These are phyloP conservation scores for Daldinia bambusicola DNA, from an alignment of 495 filamentous ascomycete species.

Conservation along the genomic window DNA sequence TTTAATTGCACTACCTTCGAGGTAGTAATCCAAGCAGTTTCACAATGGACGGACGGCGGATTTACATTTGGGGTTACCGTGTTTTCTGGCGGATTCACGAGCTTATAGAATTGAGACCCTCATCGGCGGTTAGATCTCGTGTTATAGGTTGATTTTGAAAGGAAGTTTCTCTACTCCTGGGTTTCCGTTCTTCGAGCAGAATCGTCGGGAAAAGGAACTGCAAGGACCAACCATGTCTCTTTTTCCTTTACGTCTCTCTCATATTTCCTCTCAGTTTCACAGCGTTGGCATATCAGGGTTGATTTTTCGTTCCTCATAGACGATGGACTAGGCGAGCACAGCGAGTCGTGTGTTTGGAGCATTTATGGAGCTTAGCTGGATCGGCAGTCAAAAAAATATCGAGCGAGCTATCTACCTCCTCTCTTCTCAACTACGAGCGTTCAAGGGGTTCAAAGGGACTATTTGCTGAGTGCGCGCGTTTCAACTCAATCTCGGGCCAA, in stretches of 20 bases:
- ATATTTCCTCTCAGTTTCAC: constrained; percentile 29
- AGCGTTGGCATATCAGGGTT: constrained; percentile 39
- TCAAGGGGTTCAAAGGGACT: constrained; percentile 9
- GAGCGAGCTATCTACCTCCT: constrained; percentile 34
- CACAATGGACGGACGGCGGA: constrained; percentile 24
- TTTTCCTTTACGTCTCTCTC: constrained; percentile 21
- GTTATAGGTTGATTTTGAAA: constrained; percentile 34
- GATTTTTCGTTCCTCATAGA: constrained; percentile 40
- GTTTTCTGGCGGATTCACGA: constrained; percentile 43
- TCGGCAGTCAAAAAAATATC: constrained; percentile 34
- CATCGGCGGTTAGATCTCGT: constrained; percentile 49
- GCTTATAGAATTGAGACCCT: constrained; percentile 50
- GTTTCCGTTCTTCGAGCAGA: constrained; percentile 34
- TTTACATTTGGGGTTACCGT: constrained; percentile 35
- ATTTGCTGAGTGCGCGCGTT: constrained; percentile 36
- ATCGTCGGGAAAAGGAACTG: constrained; percentile 14
- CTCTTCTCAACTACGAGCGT: constrained; percentile 41
- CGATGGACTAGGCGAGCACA: constrained; percentile 34
- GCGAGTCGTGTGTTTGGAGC: constrained; percentile 27
- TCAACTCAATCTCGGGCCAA: constrained; percentile 41
- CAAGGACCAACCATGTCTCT: constrained; percentile 13
- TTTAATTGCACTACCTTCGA: constrained; percentile 40
- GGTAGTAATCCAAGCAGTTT: constrained; percentile 32
- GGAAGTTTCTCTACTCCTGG: constrained; percentile 35
- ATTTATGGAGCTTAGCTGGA: constrained; percentile 38